phyloP scores from a whole-genome alignment of 768 basidiomycete species.

The Coprinellus aureogranulatus region DNA sequence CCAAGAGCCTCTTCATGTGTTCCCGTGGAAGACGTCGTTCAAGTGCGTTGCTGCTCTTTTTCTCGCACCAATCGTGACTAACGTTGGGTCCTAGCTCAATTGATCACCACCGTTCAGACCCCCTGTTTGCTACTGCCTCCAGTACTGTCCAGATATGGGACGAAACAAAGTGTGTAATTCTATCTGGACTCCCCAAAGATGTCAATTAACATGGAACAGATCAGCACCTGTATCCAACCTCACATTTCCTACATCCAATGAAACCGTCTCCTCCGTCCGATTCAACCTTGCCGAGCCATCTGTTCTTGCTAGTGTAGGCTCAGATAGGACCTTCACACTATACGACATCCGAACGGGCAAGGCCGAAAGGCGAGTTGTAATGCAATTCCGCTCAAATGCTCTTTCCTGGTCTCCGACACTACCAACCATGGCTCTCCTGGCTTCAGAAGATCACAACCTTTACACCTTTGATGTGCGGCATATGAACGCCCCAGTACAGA shows the following conservation, averaged over 20 bases:
- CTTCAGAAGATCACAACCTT: slow-evolving; percentile 98
- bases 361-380: slow-evolving; percentile 85
- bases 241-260: slow-evolving; percentile 81
- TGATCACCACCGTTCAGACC: slow-evolving; percentile 87
- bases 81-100: slow-evolving; percentile 65
- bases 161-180: slow-evolving; percentile 75
- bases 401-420: slow-evolving; percentile 96
- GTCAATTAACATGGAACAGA: slow-evolving; percentile 38
- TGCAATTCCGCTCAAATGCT: slow-evolving; percentile 92
- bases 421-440: slow-evolving; percentile 86
- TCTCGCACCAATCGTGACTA: slow-evolving; percentile 1
- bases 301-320: slow-evolving; percentile 91
- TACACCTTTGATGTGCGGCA: slow-evolving; percentile 97
- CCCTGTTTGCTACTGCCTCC: slow-evolving; percentile 92
- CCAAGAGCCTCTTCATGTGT: slow-evolving; percentile 64
- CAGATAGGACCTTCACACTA: slow-evolving; percentile 91
- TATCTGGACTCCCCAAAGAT: background rate
- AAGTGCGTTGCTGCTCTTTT: slow-evolving; percentile 53
- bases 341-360: slow-evolving; percentile 97
- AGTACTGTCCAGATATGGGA: slow-evolving; percentile 97
- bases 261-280: slow-evolving; percentile 82
- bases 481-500: slow-evolving; percentile 76
- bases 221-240: slow-evolving; percentile 84
- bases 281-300: slow-evolving; percentile 95
- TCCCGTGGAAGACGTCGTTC: slow-evolving; percentile 84